Base-by-base conservation (phyloP, 164 flowering plant genomes). In the Berberis vulgaris region DNA sequence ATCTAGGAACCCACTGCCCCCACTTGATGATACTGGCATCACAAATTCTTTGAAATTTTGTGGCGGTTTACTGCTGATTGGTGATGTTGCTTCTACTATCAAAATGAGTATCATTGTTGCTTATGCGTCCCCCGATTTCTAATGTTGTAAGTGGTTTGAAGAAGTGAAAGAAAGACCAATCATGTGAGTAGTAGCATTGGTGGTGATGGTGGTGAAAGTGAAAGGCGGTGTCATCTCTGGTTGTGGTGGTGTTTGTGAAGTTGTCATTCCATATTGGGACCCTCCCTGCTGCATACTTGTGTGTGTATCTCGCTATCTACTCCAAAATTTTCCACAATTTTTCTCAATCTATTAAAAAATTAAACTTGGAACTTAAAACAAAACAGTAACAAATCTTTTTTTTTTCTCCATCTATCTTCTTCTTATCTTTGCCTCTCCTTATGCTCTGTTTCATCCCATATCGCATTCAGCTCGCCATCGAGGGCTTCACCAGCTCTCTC, bases 51-150 rank as follows among this genome's bases (percentile, higher is more conserved):
- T 80, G 38, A 76, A 69, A 67, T 66, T 68, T n/a, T 68, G 63
- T 4, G 44, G 44, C 1, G 86, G 86, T 7, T 82, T 70, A 64
- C 81, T 74, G 55, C 82, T 81, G 41, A 78, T 75, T 39, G 81
- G 81, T 0, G 81, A 75, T 1, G 81, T 78, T 11, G 69, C 72
- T 65, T 78, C 81, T 0, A 66, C 76, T 26, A 26, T 26, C 59
- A 73, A 60, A 40, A 60, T 57, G 11, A 47, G 4, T 59, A 59
- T 13, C 39, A 44, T 13, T 41, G 39, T 26, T 26, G 26, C 61
- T 2, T 38, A 26, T 26, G 26, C 26, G 26, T 26, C 26, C 26
- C 26, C 43, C 9, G 12, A 39, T 55, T 50, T 56, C 46, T 49
- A 65, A 7, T 65, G 69, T 62, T 61, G 69, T 6, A 10, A 45